phyloP scores from a whole-genome alignment of 1,284 basidiomycete species.

The Malassezia vespertilionis region DNA sequence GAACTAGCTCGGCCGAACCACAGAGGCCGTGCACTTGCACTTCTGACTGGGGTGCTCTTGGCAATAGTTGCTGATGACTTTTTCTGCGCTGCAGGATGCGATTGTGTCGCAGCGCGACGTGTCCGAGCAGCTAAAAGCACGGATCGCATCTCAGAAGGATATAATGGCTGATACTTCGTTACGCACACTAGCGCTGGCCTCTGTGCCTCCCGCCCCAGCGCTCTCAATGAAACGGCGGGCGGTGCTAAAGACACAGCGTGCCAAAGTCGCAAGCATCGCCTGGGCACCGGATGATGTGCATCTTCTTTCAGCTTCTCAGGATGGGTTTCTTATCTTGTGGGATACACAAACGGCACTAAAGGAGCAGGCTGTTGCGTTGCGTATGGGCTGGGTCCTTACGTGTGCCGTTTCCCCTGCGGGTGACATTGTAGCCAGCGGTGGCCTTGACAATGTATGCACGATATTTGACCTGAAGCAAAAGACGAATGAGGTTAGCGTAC shows the following conservation, averaged over 20 bases:
- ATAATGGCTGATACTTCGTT: conserved; percentile 90
- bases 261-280: conserved; percentile 99
- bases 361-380: conserved; percentile 93
- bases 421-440: conserved; percentile 93
- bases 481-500: conserved; percentile 50
- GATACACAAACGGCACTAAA: conserved; percentile 99
- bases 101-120: conserved; percentile 92
- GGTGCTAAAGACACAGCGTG: conserved; percentile 87
- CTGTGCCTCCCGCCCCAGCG: conserved; percentile 84
- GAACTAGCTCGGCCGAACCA: conserved; percentile 3
- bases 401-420: conserved; percentile 96
- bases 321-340: conserved; percentile 99
- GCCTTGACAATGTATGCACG: conserved; percentile 96
- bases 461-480: conserved; percentile 83
- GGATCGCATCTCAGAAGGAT: conserved; percentile 86
- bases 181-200: conserved; percentile 49
- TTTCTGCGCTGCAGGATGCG: conserved; percentile 49
- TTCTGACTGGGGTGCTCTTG: not conserved
- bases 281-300: conserved; percentile 95
- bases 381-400: conserved; percentile 99
- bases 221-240: conserved; percentile 90
- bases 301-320: conserved; percentile 94
- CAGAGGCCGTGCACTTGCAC: not conserved
- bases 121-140: conserved; percentile 91
- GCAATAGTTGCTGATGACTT: no score